These are phyloP conservation scores for Circinella umbellata DNA, from an alignment of 371 early-diverging fungal species.

Conservation along the genomic window DNA sequence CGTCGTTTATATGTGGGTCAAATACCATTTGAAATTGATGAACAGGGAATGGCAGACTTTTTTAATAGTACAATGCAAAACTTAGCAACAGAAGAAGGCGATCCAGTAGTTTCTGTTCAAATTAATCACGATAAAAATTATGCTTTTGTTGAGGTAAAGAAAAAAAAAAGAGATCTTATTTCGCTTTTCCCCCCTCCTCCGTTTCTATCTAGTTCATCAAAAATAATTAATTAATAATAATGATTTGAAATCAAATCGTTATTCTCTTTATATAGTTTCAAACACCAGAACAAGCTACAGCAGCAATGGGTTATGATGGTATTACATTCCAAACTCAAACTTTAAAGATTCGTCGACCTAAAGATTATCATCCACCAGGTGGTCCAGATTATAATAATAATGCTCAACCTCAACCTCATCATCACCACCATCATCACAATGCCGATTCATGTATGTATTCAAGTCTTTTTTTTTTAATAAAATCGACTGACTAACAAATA, in stretches of 20 bases:
- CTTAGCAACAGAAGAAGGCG: conserved; percentile 61
- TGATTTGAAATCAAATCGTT: neutral
- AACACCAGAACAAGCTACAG: conserved; percentile 87
- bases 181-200: too few relatives aligned
- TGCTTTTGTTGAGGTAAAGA: conserved; percentile 92
- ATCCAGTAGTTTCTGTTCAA: conserved; percentile 79
- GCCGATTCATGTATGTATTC: neutral
- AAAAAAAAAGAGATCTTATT: neutral
- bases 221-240: too few relatives aligned
- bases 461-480: too few relatives aligned
- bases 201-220: too few relatives aligned
- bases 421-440: neutral
- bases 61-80: conserved; percentile 88
- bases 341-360: conserved; percentile 93
- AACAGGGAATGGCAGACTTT: conserved; percentile 80
- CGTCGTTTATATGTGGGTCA: conserved; percentile 93
- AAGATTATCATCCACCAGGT: conserved; percentile 86
- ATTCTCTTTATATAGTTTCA: conserved; percentile 65
- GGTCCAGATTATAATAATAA: neutral
- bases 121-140: conserved; percentile 93
- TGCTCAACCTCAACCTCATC: neutral
- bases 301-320: conserved; percentile 93
- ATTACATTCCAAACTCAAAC: conserved; percentile 82
- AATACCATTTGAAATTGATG: conserved; percentile 82
- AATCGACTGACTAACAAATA: too few relatives aligned